Conservation (phyloP, 2,329 filamentous ascomycete species). For the Colletotrichum camelliae region DNA sequence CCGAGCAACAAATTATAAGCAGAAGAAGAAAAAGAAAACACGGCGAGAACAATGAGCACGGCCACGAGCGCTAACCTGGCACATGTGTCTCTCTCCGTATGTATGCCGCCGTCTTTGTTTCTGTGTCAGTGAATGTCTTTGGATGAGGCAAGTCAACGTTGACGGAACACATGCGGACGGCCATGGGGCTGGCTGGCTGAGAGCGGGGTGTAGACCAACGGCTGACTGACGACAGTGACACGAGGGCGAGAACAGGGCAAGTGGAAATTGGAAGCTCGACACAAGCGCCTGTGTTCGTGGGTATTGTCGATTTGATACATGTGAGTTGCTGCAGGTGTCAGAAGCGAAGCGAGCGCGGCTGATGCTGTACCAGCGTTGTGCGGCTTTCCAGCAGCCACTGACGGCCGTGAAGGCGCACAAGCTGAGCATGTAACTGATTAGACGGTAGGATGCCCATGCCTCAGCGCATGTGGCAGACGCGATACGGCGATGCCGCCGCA, state of each 20-base stretch:
- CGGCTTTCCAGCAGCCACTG: background rate
- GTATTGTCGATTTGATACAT: background rate
- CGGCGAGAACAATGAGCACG: background rate
- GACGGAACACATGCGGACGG: background rate
- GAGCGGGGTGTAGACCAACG: background rate
- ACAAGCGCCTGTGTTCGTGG: background rate
- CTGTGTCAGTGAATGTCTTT: background rate
- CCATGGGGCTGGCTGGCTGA: conserved; percentile 3
- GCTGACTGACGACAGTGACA: background rate
- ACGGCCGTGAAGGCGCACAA: background rate
- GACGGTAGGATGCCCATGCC: background rate
- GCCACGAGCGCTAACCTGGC: background rate
- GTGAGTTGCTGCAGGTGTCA: conserved; percentile 8
- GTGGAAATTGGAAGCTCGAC: background rate
- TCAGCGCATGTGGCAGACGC: background rate
- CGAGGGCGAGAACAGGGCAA: background rate
- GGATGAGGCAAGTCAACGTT: background rate
- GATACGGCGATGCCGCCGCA: background rate
- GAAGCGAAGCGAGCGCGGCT: conserved; percentile 12
- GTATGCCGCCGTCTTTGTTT: background rate
- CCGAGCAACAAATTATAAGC: background rate
- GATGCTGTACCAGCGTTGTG: background rate
- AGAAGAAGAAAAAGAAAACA: background rate
- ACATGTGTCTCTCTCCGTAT: background rate
- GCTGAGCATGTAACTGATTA: background rate